phyloP scores from a whole-genome alignment of 75 land plant species.

The Isoetes taiwanensis region DNA sequence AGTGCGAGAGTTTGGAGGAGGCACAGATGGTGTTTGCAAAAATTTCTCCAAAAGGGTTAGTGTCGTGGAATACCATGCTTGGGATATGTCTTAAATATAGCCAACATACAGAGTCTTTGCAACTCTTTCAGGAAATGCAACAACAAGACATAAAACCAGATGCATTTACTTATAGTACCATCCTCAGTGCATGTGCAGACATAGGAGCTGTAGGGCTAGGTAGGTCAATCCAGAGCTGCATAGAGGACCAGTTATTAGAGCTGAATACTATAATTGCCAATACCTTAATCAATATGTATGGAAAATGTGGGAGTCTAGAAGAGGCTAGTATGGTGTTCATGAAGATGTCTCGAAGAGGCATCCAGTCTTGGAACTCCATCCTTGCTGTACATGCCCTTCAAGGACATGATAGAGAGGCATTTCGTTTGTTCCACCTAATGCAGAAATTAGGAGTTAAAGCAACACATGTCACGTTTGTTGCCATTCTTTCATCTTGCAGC shows the following conservation, averaged over 20 bases:
- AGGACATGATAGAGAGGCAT: not conserved
- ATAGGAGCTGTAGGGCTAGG: not conserved
- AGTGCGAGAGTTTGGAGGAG: conserved; percentile 14
- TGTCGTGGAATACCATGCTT: conserved; percentile 19
- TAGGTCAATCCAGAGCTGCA: not conserved
- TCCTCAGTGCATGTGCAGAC: not conserved
- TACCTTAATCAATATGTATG: too few species aligned
- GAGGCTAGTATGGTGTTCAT: not conserved
- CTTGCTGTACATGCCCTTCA: not conserved
- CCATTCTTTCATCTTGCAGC: not conserved
- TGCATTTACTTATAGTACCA: not conserved
- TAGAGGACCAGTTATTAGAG: conserved; percentile 5
- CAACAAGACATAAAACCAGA: not conserved
- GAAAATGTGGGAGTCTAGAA: not conserved
- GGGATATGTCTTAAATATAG: conserved; percentile 11
- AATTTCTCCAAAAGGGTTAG: conserved; percentile 2
- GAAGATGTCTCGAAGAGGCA: not conserved
- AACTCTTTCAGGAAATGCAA: not conserved
- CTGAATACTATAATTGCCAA: too few species aligned
- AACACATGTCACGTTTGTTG: not conserved
- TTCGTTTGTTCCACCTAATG: not conserved
- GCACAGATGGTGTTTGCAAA: conserved; percentile 11
- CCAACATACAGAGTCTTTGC: not conserved
- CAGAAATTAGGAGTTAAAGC: not conserved
- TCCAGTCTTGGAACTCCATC: not conserved